These are phyloP conservation scores for Desmodesmus armatus DNA, from an alignment of 139 green algal genomes.

Conservation along the genomic window DNA sequence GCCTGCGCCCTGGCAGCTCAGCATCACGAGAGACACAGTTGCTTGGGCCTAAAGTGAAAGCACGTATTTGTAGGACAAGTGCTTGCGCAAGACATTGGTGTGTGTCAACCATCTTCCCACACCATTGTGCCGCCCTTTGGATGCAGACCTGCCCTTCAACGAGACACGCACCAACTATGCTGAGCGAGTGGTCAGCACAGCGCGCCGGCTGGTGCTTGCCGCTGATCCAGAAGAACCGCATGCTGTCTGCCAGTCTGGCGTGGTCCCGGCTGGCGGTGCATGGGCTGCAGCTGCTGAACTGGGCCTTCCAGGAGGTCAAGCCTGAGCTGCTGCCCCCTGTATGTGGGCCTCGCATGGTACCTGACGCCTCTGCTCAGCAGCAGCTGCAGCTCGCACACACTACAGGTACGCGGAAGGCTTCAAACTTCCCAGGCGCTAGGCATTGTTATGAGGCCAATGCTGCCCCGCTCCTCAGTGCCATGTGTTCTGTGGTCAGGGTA, in stretches of 20 bases:
- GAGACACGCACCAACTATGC: constrained; percentile 36
- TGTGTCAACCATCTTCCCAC: no score
- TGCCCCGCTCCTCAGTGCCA: neutral
- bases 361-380: constrained; percentile 36
- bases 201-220: constrained; percentile 23
- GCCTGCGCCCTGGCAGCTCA: no score
- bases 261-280: constrained; percentile 40
- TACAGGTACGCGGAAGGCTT: no score
- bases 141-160: constrained; percentile 28
- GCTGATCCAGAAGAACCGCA: constrained; percentile 19
- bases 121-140: no score
- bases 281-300: constrained; percentile 31
- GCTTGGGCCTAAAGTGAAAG: no score
- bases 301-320: constrained; percentile 30
- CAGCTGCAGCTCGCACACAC: constrained; percentile 27
- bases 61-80: no score
- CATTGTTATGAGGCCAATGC: no score
- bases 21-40: no score
- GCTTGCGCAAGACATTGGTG: no score
- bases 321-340: constrained; percentile 37
- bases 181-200: constrained; percentile 30
- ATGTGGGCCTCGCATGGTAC: constrained; percentile 35
- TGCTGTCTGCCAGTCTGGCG: constrained; percentile 28
- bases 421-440: no score
- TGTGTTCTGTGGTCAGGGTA: no score